Evolutionary conservation across 371 early-diverging fungal species (phyloP), one percentile per base, ranked within the genome.

Genomic region (Syncephalis fuscata): DNA sequence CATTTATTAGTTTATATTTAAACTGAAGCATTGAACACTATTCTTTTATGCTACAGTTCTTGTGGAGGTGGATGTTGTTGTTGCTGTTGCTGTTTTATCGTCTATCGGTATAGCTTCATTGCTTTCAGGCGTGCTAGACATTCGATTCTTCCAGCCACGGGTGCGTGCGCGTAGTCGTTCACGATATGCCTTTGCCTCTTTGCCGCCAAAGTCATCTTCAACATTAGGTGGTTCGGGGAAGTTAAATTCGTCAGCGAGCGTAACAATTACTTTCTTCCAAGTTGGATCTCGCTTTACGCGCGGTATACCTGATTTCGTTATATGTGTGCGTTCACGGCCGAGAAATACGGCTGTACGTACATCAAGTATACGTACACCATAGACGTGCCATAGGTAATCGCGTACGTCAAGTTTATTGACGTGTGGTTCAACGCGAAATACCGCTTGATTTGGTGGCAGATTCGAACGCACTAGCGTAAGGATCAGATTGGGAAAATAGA

Each of bases 351-450:
- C 78, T 14, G 94, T 95, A 48, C 93, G 82, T 14, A 95, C 88
- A 60, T 88, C 87, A 39, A 78, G 72, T 8, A 92, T 71, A 36
- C 71, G 71, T 45, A 92, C 73, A 44, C 80, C 72, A 66, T 95
- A 95, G 39, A 94, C 73, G 56, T 84, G 74, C 52, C 77, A 63
- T 21, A 95, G 76, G 53, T 89, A 90, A 48, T 85, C 78, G 41
- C 76, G 72, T 61, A 95, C 84, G 62, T 95, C 96, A 27, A 94
- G 74, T 65, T 95, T 95, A 76, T 92, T 92, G 61, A 89, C 69
- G 32, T 74, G 68, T n/a, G 80, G 84, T 26, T 94, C 94, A 0
- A 89, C 83, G 19, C 83, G 76, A 76, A 95, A 95, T 24, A 88
- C 92, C 20, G 82, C 88, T 61, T 89, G 90, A 62, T 92, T 88